Evolutionary conservation across 257 asterid species (phyloP).

Genomic region (Hygrophila difformis): DNA sequence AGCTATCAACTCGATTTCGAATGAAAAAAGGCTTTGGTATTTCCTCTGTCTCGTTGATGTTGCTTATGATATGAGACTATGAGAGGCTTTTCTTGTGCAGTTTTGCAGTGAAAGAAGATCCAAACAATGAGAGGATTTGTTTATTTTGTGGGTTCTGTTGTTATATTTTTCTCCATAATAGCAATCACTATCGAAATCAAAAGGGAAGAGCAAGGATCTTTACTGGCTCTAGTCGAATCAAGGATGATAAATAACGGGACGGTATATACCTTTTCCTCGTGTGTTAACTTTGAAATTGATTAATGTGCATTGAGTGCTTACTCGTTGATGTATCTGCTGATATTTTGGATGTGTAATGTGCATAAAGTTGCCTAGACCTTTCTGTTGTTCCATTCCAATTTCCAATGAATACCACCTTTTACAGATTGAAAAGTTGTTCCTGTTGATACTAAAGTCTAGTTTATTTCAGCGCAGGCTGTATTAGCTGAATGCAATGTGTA

Average conservation of each 20-base stretch:
- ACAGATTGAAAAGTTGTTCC: no score
- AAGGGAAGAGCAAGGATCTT: conserved; percentile 31
- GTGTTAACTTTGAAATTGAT: conserved; percentile 9
- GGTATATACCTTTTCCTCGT: conserved; percentile 31
- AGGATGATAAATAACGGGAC: conserved; percentile 38
- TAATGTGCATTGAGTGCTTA: background rate
- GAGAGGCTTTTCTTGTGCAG: conserved; percentile 9
- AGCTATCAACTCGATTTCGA: conserved; percentile 24
- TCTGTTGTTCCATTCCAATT: no score
- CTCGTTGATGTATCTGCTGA: conserved; percentile 10
- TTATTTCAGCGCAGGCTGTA: no score
- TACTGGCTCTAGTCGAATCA: conserved; percentile 30
- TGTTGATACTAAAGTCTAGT: no score
- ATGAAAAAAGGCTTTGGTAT: conserved; percentile 12
- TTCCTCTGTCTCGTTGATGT: conserved; percentile 15
- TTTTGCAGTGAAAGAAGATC: conserved; percentile 34
- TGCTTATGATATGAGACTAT: conserved; percentile 24
- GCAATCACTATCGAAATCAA: conserved; percentile 33
- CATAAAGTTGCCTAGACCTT: background rate
- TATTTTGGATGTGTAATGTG: conserved; percentile 1
- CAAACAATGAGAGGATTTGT: conserved; percentile 32
- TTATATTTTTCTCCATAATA: conserved; percentile 32
- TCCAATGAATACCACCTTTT: no score
- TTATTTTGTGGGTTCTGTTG: conserved; percentile 27
- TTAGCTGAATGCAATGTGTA: conserved; percentile 13